Conservation (phyloP, 208 protist genomes). For the Leishmania major region DNA sequence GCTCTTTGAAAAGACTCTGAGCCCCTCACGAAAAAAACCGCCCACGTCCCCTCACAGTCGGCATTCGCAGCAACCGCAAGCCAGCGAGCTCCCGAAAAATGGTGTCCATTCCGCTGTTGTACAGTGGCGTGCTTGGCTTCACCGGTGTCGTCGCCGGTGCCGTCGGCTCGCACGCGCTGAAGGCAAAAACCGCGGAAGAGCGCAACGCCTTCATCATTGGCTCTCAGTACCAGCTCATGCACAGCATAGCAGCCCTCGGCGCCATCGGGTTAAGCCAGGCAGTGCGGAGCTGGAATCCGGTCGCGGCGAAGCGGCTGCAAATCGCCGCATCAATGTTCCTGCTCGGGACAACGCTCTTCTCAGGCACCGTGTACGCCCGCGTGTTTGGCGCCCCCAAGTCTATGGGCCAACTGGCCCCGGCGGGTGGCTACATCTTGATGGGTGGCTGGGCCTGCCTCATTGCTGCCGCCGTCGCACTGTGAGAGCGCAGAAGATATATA, state of each 20-base stretch:
- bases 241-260: constrained; percentile 49
- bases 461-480: constrained; percentile 29
- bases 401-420: constrained; percentile 35
- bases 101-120: constrained; percentile 19
- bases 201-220: constrained; percentile 36
- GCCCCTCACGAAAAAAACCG: neutral
- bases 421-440: constrained; percentile 47
- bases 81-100: constrained; percentile 1
- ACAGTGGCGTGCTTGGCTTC: constrained; percentile 39
- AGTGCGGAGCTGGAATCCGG: constrained; percentile 16
- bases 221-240: constrained; percentile 49
- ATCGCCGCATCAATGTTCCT: constrained; percentile 31
- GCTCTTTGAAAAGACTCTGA: neutral
- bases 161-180: constrained; percentile 40
- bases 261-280: constrained; percentile 19
- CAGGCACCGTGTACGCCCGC: constrained; percentile 49
- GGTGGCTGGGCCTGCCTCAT: constrained; percentile 43
- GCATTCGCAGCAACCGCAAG: neutral
- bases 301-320: constrained; percentile 20
- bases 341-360: constrained; percentile 44
- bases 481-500: neutral
- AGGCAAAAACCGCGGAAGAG: constrained; percentile 24
- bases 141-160: constrained; percentile 44
- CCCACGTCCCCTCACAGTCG: neutral
- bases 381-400: constrained; percentile 31